Percentiles rank a stretch among this genome's conserved stretches.
phyloP scores from a whole-genome alignment of 257 asterid genomes.

The Cinchona pubescens region DNA sequence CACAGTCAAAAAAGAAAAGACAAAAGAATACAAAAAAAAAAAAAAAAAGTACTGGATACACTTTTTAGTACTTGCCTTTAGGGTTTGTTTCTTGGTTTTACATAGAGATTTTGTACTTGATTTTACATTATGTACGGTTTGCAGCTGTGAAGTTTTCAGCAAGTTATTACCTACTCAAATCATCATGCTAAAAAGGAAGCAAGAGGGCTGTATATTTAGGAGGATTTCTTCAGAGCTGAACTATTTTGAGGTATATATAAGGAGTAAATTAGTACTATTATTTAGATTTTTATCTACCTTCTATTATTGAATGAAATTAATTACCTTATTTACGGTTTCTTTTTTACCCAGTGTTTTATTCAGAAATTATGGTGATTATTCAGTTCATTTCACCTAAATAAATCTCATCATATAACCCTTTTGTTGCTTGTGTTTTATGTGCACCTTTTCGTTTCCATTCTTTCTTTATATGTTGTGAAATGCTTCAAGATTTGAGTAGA shows the following conservation, averaged over 20 bases:
- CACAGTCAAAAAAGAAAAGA: slow-evolving; percentile 1
- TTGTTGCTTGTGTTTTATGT: background rate
- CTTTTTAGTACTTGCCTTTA: slow-evolving; percentile 27
- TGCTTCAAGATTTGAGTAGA: background rate
- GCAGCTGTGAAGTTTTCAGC: slow-evolving; percentile 17
- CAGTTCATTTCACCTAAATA: background rate
- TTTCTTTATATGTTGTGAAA: background rate
- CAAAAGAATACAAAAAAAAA: background rate
- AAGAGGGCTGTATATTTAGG: slow-evolving; percentile 8
- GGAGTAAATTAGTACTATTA: too few relatives aligned
- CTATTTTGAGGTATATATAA: slow-evolving; percentile 14
- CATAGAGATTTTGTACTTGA: background rate
- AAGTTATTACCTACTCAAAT: background rate
- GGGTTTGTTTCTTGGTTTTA: slow-evolving; percentile 13
- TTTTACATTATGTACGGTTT: too few relatives aligned
- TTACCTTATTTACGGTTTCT: background rate
- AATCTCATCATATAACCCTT: background rate
- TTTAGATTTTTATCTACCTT: background rate
- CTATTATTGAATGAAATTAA: background rate
- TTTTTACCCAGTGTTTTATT: background rate
- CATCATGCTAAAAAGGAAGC: slow-evolving; percentile 22
- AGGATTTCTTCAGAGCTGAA: slow-evolving; percentile 14
- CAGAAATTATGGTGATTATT: background rate
- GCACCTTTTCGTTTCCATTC: background rate
- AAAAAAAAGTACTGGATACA: slow-evolving; percentile 12